Evolutionary conservation across 2,329 filamentous ascomycete genomes (phyloP).

Genomic region (Fusarium robinianum): DNA sequence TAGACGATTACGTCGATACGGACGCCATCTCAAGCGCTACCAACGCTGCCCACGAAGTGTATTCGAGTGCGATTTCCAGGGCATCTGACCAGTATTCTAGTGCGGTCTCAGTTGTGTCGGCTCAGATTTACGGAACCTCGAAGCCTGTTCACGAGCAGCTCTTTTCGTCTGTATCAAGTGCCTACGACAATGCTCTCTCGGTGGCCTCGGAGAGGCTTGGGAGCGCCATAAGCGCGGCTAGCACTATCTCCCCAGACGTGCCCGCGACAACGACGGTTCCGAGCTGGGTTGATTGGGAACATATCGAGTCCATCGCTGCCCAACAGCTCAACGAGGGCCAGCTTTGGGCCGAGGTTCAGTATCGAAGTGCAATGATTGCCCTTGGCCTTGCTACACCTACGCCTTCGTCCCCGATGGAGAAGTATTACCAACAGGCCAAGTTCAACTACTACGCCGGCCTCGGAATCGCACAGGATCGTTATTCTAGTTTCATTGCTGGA

Average conservation of each 20-base stretch:
- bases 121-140: constrained; percentile 68
- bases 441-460: constrained; percentile 77
- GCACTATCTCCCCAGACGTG: constrained; percentile 54
- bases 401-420: constrained; percentile 56
- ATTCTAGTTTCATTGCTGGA: constrained; percentile 73
- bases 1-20: constrained; percentile 52
- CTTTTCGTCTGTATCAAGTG: constrained; percentile 68
- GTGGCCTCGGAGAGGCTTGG: constrained; percentile 64
- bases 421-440: constrained; percentile 64
- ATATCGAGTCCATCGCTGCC: constrained; percentile 67
- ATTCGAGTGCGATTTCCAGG: constrained; percentile 65
- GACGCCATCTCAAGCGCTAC: constrained; percentile 45
- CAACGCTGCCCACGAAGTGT: constrained; percentile 58
- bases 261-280: constrained; percentile 49
- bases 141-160: constrained; percentile 72
- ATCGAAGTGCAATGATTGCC: constrained; percentile 68
- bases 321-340: constrained; percentile 73
- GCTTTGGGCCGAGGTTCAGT: constrained; percentile 71
- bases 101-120: constrained; percentile 69
- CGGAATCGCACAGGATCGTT: constrained; percentile 77
- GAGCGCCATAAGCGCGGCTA: constrained; percentile 58
- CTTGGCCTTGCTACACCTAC: constrained; percentile 62
- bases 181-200: constrained; percentile 67
- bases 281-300: constrained; percentile 52
- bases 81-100: constrained; percentile 71